phyloP scores from a whole-genome alignment of 1,284 basidiomycete genomes.

The Cutaneotrichosporon cutaneum region DNA sequence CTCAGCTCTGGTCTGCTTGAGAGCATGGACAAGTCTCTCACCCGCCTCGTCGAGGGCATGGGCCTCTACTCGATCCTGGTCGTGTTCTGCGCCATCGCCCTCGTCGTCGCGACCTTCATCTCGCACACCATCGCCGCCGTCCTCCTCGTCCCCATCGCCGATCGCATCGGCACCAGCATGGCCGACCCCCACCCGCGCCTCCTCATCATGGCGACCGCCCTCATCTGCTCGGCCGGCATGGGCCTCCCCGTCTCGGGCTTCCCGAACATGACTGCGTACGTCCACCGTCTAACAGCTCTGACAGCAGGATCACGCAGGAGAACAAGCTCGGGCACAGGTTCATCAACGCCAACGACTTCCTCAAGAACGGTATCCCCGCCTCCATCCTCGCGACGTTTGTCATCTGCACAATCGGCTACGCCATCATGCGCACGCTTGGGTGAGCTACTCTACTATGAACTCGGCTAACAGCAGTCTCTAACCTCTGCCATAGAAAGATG shows the following conservation, averaged over 20 bases:
- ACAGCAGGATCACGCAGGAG: conserved; percentile 79
- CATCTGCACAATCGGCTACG: conserved; percentile 76
- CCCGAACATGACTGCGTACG: conserved; percentile 92
- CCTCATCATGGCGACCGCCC: conserved; percentile 82
- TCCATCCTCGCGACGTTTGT: conserved; percentile 81
- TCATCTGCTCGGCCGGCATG: conserved; percentile 96
- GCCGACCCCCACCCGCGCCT: conserved; percentile 68
- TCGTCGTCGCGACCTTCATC: conserved; percentile 71
- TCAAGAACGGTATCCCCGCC: conserved; percentile 90
- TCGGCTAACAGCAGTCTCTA: neutral
- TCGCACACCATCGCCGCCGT: conserved; percentile 97
- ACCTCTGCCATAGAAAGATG: neutral
- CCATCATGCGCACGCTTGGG: conserved; percentile 55
- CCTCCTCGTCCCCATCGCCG: conserved; percentile 91
- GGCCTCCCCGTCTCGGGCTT: conserved; percentile 97
- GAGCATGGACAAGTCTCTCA: conserved; percentile 70
- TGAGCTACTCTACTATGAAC: neutral
- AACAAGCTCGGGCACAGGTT: conserved; percentile 90
- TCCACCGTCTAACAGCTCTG: conserved; percentile 37
- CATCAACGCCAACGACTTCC: conserved; percentile 80
- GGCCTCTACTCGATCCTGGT: conserved; percentile 78
- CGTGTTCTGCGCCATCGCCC: conserved; percentile 77
- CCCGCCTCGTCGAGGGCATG: conserved; percentile 67
- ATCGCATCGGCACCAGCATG: conserved; percentile 78
- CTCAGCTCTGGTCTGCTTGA: conserved; percentile 82